Conservation (phyloP, 805 yeast species). For the Lipomyces yamadae region DNA sequence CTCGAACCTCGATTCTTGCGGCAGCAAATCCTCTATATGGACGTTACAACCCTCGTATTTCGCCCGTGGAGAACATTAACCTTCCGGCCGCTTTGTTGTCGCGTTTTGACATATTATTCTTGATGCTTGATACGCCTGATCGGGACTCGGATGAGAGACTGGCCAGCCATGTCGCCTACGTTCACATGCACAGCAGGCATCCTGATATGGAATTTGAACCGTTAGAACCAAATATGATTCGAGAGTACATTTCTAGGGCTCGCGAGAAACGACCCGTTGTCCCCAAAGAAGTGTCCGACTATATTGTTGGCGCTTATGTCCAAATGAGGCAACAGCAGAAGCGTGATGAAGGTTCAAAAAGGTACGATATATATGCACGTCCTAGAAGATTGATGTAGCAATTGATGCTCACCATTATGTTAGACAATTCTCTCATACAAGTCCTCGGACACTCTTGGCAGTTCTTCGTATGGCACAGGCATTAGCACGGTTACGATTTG, state of each 20-base stretch:
- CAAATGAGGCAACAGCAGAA: conserved; percentile 92
- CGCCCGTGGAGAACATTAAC: conserved; percentile 94
- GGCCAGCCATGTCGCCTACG: conserved; percentile 93
- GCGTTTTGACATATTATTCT: conserved; percentile 87
- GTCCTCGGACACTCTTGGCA: conserved; percentile 93
- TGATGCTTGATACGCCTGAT: conserved; percentile 82
- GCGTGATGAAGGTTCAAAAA: conserved; percentile 71
- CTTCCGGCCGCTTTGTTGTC: conserved; percentile 95
- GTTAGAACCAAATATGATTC: conserved; percentile 73
- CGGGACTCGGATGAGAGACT: conserved; percentile 80
- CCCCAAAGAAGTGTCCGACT: conserved; percentile 80
- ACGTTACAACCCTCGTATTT: conserved; percentile 83
- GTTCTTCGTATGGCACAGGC: conserved; percentile 94
- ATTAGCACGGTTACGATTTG: conserved; percentile 84
- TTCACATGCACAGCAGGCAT: conserved; percentile 89
- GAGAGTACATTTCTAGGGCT: conserved; percentile 88
- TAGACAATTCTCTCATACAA: conserved; percentile 80
- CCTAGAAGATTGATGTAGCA: background rate
- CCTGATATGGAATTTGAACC: conserved; percentile 80
- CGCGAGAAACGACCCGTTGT: conserved; percentile 84
- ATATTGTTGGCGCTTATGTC: conserved; percentile 83
- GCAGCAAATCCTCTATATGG: conserved; percentile 99
- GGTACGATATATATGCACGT: conserved; percentile 31
- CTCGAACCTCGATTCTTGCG: conserved; percentile 91
- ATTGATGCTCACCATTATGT: background rate